Conservation (phyloP, 225 moss, liverwort and hornwort genomes). For the Ulota crispa region DNA sequence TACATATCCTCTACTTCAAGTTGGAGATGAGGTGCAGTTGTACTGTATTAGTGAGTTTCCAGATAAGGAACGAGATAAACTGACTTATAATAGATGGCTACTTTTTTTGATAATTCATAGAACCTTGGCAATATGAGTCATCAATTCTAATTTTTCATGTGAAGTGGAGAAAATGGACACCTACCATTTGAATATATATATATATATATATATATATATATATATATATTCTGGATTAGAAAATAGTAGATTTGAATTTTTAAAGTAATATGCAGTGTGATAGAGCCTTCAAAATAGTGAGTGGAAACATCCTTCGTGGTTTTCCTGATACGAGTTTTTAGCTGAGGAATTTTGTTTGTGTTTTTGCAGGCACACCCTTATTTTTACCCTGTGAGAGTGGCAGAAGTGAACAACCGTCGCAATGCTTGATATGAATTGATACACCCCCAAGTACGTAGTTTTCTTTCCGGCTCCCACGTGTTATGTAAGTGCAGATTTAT, state of each 20-base stretch:
- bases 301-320: neutral
- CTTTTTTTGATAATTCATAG: too few species aligned
- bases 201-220: neutral
- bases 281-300: neutral
- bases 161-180: neutral
- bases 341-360: neutral
- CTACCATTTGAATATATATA: neutral
- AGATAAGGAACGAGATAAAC: neutral
- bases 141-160: neutral
- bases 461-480: neutral
- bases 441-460: conserved; percentile 12
- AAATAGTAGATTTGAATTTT: neutral
- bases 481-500: neutral
- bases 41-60: neutral
- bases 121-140: too few species aligned
- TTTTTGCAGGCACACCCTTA: conserved; percentile 67
- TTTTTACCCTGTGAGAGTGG: conserved; percentile 74
- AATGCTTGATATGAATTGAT: conserved; percentile 28
- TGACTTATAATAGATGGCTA: too few species aligned
- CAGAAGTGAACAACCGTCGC: conserved; percentile 67
- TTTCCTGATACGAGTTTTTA: neutral
- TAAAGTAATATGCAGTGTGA: neutral
- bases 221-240: neutral
- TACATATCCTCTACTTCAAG: neutral
- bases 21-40: neutral